A percentile compares a stretch with the other conserved stretches of the same genome.
Conservation (phyloP, 768 basidiomycete species). For the Xerocomellus amylosporus region DNA sequence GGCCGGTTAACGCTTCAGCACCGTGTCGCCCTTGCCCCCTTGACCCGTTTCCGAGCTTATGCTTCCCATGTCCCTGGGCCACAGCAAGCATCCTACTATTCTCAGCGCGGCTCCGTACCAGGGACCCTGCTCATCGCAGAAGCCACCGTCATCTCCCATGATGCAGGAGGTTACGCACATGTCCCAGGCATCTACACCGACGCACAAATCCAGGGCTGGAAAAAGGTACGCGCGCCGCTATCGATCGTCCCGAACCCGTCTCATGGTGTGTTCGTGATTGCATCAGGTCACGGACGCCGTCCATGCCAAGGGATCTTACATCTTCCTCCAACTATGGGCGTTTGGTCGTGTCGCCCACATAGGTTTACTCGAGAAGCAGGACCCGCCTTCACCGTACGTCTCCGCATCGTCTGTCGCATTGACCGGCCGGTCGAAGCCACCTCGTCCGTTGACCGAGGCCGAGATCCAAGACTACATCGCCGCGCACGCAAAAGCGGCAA, state of each 20-base stretch:
- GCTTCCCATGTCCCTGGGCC: too few species aligned
- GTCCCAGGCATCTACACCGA: conserved; percentile 28
- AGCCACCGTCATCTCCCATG: neutral
- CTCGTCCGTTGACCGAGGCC: conserved; percentile 15
- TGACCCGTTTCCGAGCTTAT: too few species aligned
- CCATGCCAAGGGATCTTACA: neutral
- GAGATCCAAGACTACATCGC: conserved; percentile 32
- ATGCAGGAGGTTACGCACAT: conserved; percentile 13
- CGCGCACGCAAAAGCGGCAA: conserved; percentile 31
- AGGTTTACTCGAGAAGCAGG: conserved; percentile 25
- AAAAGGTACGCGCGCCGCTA: conserved; percentile 26
- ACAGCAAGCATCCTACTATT: too few species aligned
- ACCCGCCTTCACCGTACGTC: conserved; percentile 34
- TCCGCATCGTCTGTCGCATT: conserved; percentile 33
- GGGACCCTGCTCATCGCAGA: neutral
- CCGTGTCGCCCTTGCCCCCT: too few species aligned
- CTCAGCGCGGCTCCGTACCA: neutral
- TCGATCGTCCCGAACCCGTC: neutral
- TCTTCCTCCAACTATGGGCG: conserved; percentile 38
- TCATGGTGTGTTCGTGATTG: neutral
- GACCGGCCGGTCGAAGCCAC: conserved; percentile 9
- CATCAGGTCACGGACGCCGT: conserved; percentile 53
- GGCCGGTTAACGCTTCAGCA: too few species aligned
- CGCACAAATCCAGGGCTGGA: conserved; percentile 55
- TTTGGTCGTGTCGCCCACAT: conserved; percentile 47